Percentiles rank a stretch among this genome's conserved stretches.
Evolutionary conservation across 2,329 filamentous ascomycete genomes (phyloP).

Genomic region (Pseudogymnoascus sp.): DNA sequence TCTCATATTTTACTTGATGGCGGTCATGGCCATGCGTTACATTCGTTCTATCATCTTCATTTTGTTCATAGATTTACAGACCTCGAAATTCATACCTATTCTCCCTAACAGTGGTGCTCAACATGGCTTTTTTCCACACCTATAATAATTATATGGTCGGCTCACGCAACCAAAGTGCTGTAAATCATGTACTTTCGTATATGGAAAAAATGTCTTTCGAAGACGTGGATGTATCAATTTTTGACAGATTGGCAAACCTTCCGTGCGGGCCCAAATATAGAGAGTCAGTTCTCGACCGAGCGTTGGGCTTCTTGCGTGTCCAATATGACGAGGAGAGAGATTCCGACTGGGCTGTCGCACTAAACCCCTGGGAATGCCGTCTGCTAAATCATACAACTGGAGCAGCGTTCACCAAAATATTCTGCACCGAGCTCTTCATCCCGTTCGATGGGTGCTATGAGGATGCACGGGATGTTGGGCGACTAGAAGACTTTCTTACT

Average conservation of each 20-base stretch:
- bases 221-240: neutral
- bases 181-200: neutral
- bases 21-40: neutral
- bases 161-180: neutral
- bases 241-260: neutral
- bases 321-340: neutral
- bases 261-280: neutral
- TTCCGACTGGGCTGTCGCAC: neutral
- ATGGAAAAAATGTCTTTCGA: neutral
- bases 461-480: neutral
- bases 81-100: neutral
- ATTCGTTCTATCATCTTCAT: neutral
- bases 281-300: neutral
- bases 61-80: slow-evolving; percentile 1
- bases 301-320: neutral
- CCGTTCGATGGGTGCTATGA: slow-evolving; percentile 1
- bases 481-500: neutral
- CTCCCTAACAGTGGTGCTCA: neutral
- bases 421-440: neutral
- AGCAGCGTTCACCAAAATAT: neutral
- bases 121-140: neutral
- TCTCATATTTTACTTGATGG: slow-evolving; percentile 1
- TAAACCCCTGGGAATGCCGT: neutral
- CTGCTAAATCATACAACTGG: neutral
- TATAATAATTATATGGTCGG: neutral